These are phyloP conservation scores for Pisolithus sp. DNA, from an alignment of 768 basidiomycete species.

Conservation along the genomic window DNA sequence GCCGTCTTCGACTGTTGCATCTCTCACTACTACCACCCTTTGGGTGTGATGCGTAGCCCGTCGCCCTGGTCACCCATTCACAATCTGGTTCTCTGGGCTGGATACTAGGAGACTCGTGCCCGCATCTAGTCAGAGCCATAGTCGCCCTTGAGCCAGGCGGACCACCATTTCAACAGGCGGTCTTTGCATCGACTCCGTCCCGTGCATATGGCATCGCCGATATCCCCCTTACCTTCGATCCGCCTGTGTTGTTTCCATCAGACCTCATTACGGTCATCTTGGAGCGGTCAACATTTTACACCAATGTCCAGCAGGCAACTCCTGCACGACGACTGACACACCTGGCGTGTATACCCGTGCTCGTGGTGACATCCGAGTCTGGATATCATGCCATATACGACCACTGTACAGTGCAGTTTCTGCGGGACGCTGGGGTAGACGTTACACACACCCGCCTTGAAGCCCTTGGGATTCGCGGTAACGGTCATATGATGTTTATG, in stretches of 20 bases:
- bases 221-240: conserved; percentile 38
- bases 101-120: conserved; percentile 42
- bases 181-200: conserved; percentile 32
- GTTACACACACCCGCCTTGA: conserved; percentile 36
- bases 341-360: conserved; percentile 37
- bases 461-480: conserved; percentile 43
- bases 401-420: conserved; percentile 36
- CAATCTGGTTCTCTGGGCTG: conserved; percentile 45
- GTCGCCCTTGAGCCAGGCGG: conserved; percentile 45
- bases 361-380: conserved; percentile 44
- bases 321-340: conserved; percentile 40
- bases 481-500: conserved; percentile 55
- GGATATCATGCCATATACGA: conserved; percentile 48
- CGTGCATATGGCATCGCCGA: conserved; percentile 45
- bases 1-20: conserved; percentile 1
- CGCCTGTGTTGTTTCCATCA: conserved; percentile 34
- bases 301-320: conserved; percentile 37
- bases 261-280: conserved; percentile 29
- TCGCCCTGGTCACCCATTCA: conserved; percentile 44
- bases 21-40: too few species aligned
- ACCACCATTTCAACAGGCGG: conserved; percentile 39
- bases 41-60: conserved; percentile 28
- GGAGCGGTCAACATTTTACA: conserved; percentile 24
- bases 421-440: conserved; percentile 39
- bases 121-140: conserved; percentile 39